A percentile compares a stretch with the other conserved stretches of the same genome.
Evolutionary conservation across 495 filamentous ascomycete genomes (phyloP).

Genomic region (Eremomyces bilateralis): DNA sequence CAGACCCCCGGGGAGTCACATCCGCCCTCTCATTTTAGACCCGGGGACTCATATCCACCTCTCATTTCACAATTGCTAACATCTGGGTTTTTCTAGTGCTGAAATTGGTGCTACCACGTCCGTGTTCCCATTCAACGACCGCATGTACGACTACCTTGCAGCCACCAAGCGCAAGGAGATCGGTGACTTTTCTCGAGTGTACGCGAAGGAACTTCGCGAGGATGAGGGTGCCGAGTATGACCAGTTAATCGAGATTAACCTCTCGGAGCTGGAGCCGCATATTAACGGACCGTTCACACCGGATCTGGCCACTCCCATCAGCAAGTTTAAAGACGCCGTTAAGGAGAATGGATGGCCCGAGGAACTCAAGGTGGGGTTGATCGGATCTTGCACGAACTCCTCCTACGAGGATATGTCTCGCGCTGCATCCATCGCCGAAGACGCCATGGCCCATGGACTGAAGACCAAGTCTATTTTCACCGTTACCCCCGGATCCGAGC

Average conservation of each 20-base stretch:
- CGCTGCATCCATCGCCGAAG: constrained; percentile 79
- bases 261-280: constrained; percentile 85
- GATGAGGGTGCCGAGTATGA: constrained; percentile 94
- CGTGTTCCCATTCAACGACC: constrained; percentile 96
- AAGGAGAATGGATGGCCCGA: constrained; percentile 90
- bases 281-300: constrained; percentile 99
- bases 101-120: constrained; percentile 95
- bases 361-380: constrained; percentile 88
- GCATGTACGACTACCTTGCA: constrained; percentile 85
- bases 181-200: constrained; percentile 68
- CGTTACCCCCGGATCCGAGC: constrained; percentile 92
- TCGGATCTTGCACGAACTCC: constrained; percentile 98
- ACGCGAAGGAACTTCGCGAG: constrained; percentile 68
- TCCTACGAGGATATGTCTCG: constrained; percentile 99
- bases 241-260: constrained; percentile 87
- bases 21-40: too few relatives aligned
- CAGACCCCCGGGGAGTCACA: too few relatives aligned
- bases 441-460: constrained; percentile 81
- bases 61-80: too few relatives aligned
- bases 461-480: constrained; percentile 89
- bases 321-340: constrained; percentile 88
- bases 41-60: too few relatives aligned
- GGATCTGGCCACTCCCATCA: constrained; percentile 93
- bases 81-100: constrained; percentile 23
- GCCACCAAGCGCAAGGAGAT: constrained; percentile 84